Evolutionary conservation across 2,329 filamentous ascomycete species (phyloP), one percentile per base, ranked within the genome.

Genomic region (Aspergillus tubingensis): DNA sequence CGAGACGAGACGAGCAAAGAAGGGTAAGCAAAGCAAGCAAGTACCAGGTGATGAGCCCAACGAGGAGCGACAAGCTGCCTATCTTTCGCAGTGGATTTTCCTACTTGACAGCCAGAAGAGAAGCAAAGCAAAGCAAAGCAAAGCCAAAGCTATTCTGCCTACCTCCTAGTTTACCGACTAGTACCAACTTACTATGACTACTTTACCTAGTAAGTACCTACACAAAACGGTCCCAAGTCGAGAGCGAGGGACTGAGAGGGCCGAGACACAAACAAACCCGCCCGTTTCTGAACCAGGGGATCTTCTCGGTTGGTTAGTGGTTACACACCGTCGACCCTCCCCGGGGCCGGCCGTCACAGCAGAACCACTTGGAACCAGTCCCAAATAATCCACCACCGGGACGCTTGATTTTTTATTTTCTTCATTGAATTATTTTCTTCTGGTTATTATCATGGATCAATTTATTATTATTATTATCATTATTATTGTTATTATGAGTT

Each of bases 211-310:
- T 49, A n/a, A n/a, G 19, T 8, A 30, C 38, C 7, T 41, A 48
- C 44, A 57, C 59, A 59, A 62, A 63, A 48, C 48, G 62, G 62
- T 61, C 60, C 54, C 10, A 62, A 54, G 57, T 61, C 58, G 53
- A 60, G 63, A 62, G 63, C 54, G 63, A 66, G 65, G 63, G 65
- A 65, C 63, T 60, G 57, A 36, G 59, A 61, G 54, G 60, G 58
- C 53, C 54, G 62, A 64, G 62, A 64, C 62, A 64, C 62, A 64
- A 60, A 64, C 62, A 64, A 62, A 59, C 47, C 59, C 60, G 57
- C 60, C 60, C 58, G 60, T 59, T 59, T 62, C 43, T 61, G 52
- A 61, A 60, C 55, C 54, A 64, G 62, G 53, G 59, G 60, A 55
- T 52, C 38, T 43, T n/a, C 25, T 59, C 58, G 53, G 53, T 61